phyloP scores from a whole-genome alignment of 73 alveolate species.

The Tetrahymena thermophila region DNA sequence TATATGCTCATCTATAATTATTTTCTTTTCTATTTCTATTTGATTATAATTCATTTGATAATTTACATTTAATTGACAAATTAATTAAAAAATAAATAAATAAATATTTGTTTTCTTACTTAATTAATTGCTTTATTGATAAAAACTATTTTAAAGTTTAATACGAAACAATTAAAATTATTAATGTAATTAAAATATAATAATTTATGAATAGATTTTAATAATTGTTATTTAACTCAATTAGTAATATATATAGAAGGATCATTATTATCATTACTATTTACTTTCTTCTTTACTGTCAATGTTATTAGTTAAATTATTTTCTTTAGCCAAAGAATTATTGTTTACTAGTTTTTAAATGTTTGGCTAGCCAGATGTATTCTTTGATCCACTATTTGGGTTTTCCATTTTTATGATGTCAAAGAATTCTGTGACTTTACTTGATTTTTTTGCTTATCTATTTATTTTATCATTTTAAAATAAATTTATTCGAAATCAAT shows the following conservation, averaged over 20 bases:
- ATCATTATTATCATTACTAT: neutral
- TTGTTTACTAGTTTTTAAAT: neutral
- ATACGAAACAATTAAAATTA: too few relatives aligned
- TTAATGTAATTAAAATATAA: too few relatives aligned
- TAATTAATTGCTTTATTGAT: too few relatives aligned
- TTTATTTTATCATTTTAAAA: neutral
- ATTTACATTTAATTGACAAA: too few relatives aligned
- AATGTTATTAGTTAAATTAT: neutral
- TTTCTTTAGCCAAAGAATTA: neutral
- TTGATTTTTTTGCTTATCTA: constrained; percentile 22
- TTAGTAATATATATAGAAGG: too few relatives aligned
- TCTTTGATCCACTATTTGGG: neutral
- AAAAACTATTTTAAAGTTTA: too few relatives aligned
- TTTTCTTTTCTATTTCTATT: neutral
- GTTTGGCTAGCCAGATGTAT: neutral
- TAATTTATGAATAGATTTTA: too few relatives aligned
- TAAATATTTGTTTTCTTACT: too few relatives aligned
- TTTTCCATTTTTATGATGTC: constrained; percentile 33
- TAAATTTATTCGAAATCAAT: neutral
- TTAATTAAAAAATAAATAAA: too few relatives aligned
- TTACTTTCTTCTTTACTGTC: neutral
- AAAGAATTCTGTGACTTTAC: constrained; percentile 30
- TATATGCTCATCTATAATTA: neutral
- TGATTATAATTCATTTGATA: too few relatives aligned
- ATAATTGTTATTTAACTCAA: neutral